Evolutionary conservation across 2,329 filamentous ascomycete genomes (phyloP), one percentile per base, ranked within the genome.

Genomic region (Arthrinium phaeospermum): DNA sequence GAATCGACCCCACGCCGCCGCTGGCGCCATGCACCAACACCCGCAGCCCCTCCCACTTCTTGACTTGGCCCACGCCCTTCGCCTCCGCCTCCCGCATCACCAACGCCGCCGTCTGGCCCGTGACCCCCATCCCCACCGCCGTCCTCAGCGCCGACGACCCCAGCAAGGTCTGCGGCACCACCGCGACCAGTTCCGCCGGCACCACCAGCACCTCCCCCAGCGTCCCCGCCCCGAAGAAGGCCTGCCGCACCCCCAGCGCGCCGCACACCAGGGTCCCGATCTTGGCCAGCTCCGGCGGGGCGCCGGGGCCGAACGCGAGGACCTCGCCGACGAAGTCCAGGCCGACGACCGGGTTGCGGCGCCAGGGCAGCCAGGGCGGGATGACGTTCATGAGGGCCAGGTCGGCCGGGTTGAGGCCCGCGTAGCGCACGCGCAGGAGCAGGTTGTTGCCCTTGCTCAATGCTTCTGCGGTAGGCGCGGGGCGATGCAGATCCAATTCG

Each of bases 401-500:
- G 69, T 74, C 72, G 10, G 69, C 72, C 49, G 72, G 72, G 69
- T 74, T 74, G 47, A 74, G 67, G 44, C 44, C 72, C 12, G 72
- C 72, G 68, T 74, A 71, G 27, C 69, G 68, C 37, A 74, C 71
- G 49, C 71, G 68, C 47, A 74, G 51, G 27, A 72, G 67, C n/a
- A 74, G 70, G 49, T 71, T 68, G 68, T 46, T 41, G 6, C 70
- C 72, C 27, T 64, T 61, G 34, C n/a, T 3, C 10, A 34, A 19
- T 22, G 57, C 34, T 5, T 30, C 30, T 27, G 68, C 53, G 14
- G 70, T n/a, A 14, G 72, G 72, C 22, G 67, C 41, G 6, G 72
- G 68, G 2, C 64, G 49, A 10, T 70, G 57, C 47, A 70, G 22
- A 30, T 67, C 37, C 7, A 73, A 34, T 2, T 22, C 30, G 16